Conservation (phyloP, 2,329 filamentous ascomycete genomes). For the Ophiocordyceps unilateralis region DNA sequence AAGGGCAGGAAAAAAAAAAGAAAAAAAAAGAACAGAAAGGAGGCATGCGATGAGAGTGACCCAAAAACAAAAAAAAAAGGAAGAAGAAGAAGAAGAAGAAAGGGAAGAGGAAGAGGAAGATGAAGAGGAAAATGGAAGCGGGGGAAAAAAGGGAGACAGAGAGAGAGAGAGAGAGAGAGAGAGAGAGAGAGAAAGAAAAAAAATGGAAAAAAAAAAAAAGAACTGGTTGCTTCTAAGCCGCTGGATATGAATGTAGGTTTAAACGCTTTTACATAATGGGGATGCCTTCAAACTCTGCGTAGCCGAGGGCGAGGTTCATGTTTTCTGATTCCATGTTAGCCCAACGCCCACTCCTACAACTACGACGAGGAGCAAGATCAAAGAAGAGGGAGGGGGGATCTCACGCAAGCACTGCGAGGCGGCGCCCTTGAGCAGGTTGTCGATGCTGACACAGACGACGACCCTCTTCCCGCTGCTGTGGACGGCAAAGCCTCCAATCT, state of each 20-base stretch:
- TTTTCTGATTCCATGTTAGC: too few relatives aligned
- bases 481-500: slow-evolving; percentile 92
- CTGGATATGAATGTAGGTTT: background rate
- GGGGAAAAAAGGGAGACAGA: background rate
- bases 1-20: too few relatives aligned
- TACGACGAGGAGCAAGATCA: background rate
- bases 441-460: slow-evolving; percentile 79
- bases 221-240: background rate
- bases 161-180: background rate
- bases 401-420: slow-evolving; percentile 82
- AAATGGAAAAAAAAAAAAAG: background rate
- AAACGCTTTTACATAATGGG: slow-evolving; percentile 22
- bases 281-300: slow-evolving; percentile 78
- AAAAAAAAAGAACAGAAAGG: too few relatives aligned
- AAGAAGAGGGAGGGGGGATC: slow-evolving; percentile 17
- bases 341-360: too few relatives aligned
- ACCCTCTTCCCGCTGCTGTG: slow-evolving; percentile 78
- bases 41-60: too few relatives aligned
- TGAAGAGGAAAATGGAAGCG: background rate
- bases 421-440: slow-evolving; percentile 86
- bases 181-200: background rate
- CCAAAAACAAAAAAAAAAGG: too few relatives aligned
- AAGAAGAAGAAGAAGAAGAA: background rate
- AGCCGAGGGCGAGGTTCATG: slow-evolving; percentile 84
- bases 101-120: background rate